phyloP scores from a whole-genome alignment of 2,329 filamentous ascomycete genomes.

The Aspergillus texensis region DNA sequence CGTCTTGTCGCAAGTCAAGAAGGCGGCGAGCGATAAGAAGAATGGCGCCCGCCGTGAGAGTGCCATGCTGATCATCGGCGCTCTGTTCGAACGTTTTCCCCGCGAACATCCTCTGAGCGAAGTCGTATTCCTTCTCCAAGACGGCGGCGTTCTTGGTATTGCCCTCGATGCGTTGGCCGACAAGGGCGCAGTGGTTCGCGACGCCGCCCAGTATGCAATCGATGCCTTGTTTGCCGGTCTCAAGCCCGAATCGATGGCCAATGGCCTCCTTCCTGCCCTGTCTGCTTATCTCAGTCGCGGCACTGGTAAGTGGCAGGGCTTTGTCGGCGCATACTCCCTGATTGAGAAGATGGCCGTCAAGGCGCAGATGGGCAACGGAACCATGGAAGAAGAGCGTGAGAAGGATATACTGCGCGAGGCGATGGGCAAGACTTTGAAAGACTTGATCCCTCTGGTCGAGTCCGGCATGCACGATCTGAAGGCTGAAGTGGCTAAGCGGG shows the following conservation, averaged over 20 bases:
- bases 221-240: slow-evolving; percentile 83
- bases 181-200: slow-evolving; percentile 84
- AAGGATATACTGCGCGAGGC: slow-evolving; percentile 89
- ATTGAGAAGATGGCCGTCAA: slow-evolving; percentile 94
- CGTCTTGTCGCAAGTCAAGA: slow-evolving; percentile 65
- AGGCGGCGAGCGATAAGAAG: slow-evolving; percentile 93
- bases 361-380: slow-evolving; percentile 81
- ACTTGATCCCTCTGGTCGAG: slow-evolving; percentile 88
- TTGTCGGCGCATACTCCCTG: slow-evolving; percentile 80
- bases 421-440: slow-evolving; percentile 78
- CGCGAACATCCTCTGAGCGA: slow-evolving; percentile 76
- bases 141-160: slow-evolving; percentile 70
- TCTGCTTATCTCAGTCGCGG: slow-evolving; percentile 75
- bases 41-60: slow-evolving; percentile 81
- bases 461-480: slow-evolving; percentile 96
- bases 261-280: slow-evolving; percentile 77
- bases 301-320: slow-evolving; percentile 96
- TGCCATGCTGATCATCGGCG: slow-evolving; percentile 91
- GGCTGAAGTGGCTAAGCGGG: slow-evolving; percentile 78
- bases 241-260: slow-evolving; percentile 78
- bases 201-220: slow-evolving; percentile 90
- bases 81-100: slow-evolving; percentile 88
- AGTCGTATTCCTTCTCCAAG: slow-evolving; percentile 78
- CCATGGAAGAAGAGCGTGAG: slow-evolving; percentile 78
- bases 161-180: slow-evolving; percentile 86